phyloP scores from a whole-genome alignment of 768 basidiomycete genomes.

The Epithele typhae region DNA sequence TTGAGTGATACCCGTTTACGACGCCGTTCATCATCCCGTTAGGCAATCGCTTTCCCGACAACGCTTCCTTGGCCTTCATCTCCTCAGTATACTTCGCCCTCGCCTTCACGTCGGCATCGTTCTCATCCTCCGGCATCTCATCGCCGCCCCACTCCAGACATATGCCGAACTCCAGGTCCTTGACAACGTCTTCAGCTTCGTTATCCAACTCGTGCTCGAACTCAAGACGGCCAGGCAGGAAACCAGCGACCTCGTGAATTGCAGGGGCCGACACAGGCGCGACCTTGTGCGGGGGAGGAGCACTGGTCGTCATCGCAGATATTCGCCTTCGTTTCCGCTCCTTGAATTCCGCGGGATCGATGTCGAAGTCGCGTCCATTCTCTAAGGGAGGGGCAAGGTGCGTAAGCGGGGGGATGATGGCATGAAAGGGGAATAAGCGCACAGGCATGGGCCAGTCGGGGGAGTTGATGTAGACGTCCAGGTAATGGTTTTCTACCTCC shows the following conservation, averaged over 20 bases:
- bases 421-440: slow-evolving; percentile 25
- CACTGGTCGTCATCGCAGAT: slow-evolving; percentile 65
- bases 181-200: slow-evolving; percentile 92
- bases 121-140: slow-evolving; percentile 70
- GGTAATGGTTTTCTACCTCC: slow-evolving; percentile 90
- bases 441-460: slow-evolving; percentile 80
- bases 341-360: slow-evolving; percentile 82
- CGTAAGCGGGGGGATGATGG: slow-evolving; percentile 10
- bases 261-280: slow-evolving; percentile 87
- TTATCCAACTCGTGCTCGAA: slow-evolving; percentile 98
- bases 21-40: slow-evolving; percentile 31
- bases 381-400: slow-evolving; percentile 11
- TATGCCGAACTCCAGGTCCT: slow-evolving; percentile 94
- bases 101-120: slow-evolving; percentile 68
- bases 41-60: slow-evolving; percentile 26
- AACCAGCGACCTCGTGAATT: slow-evolving; percentile 88
- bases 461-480: slow-evolving; percentile 73
- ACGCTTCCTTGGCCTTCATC: slow-evolving; percentile 24
- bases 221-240: slow-evolving; percentile 94
- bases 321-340: slow-evolving; percentile 86
- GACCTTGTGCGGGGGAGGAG: slow-evolving; percentile 57
- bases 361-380: slow-evolving; percentile 58
- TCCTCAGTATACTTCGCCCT: slow-evolving; percentile 39
- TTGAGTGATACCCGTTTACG: slow-evolving; percentile 22
- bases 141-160: slow-evolving; percentile 84